Percentiles rank a stretch among this genome's conserved stretches.
Conservation (phyloP, 2,329 filamentous ascomycete species). For the Aspergillus pseudoterreus region DNA sequence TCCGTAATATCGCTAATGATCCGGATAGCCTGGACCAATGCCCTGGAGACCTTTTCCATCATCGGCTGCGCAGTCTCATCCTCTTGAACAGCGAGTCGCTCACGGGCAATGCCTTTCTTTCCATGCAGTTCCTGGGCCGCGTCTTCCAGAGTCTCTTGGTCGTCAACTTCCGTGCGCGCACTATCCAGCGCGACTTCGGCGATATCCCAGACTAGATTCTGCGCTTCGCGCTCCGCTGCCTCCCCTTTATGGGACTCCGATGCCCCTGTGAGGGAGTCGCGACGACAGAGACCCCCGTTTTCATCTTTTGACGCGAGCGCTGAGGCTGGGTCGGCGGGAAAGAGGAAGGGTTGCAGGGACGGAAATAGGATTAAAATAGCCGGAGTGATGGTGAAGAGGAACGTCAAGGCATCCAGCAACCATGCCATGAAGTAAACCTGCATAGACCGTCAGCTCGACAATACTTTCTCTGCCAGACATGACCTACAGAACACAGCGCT, state of each 20-base stretch:
- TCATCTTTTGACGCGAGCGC: constrained; percentile 60
- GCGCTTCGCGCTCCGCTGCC: constrained; percentile 77
- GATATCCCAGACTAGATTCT: constrained; percentile 73
- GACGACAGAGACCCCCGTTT: constrained; percentile 22
- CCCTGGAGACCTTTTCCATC: constrained; percentile 71
- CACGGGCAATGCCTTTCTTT: constrained; percentile 30
- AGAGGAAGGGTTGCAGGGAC: constrained; percentile 58
- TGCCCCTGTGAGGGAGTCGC: constrained; percentile 71
- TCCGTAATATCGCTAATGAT: constrained; percentile 57
- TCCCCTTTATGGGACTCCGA: constrained; percentile 79
- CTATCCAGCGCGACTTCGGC: constrained; percentile 69
- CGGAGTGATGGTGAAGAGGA: constrained; percentile 55
- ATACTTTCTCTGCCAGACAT: background rate
- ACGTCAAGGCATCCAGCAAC: constrained; percentile 64
- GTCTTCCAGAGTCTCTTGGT: constrained; percentile 51
- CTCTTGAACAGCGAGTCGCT: constrained; percentile 45
- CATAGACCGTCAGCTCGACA: background rate
- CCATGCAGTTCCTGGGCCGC: constrained; percentile 22
- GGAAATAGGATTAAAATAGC: constrained; percentile 66
- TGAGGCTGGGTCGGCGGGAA: constrained; percentile 65
- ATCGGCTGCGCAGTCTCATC: constrained; percentile 69
- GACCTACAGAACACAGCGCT: constrained; percentile 56
- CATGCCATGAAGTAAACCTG: constrained; percentile 62
- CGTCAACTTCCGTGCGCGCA: constrained; percentile 69
- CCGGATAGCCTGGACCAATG: constrained; percentile 72